phyloP scores from a whole-genome alignment of 129 eudicot species.

The Smallanthus sonchifolius region DNA sequence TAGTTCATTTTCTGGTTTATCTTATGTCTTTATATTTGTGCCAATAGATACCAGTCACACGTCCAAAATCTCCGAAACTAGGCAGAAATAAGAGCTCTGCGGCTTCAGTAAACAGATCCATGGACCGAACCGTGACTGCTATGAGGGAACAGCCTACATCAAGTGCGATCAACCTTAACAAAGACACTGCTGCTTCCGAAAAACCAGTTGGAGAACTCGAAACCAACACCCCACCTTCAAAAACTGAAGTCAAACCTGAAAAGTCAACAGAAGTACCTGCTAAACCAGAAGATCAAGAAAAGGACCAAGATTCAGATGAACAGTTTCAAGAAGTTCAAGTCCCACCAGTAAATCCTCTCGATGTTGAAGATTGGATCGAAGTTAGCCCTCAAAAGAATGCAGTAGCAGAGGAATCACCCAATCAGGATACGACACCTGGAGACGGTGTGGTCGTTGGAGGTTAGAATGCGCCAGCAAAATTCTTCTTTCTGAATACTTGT shows the following conservation, averaged over 20 bases:
- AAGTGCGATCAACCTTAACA: slow-evolving; percentile 11
- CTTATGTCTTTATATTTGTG: background rate
- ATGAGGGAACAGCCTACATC: slow-evolving; percentile 3
- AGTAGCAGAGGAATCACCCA: slow-evolving; percentile 17
- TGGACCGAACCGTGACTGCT: slow-evolving; percentile 1
- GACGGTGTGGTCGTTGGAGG: slow-evolving; percentile 48
- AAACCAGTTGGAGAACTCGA: slow-evolving; percentile 6
- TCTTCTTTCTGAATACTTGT: slow-evolving; percentile 13
- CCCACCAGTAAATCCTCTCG: slow-evolving; percentile 22
- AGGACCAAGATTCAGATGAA: slow-evolving; percentile 21
- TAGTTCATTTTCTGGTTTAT: background rate
- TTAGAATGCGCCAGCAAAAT: slow-evolving; percentile 16
- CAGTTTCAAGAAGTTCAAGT: slow-evolving; percentile 17
- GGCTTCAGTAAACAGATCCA: slow-evolving; percentile 19
- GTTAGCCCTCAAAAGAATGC: slow-evolving; percentile 17
- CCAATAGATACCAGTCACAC: slow-evolving; percentile 24
- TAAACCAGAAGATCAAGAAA: slow-evolving; percentile 16
- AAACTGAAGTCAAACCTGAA: slow-evolving; percentile 18
- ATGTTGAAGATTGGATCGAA: slow-evolving; percentile 25
- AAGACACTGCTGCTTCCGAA: slow-evolving; percentile 14
- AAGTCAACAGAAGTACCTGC: background rate
- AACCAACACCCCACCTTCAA: slow-evolving; percentile 15
- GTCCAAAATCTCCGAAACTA: slow-evolving; percentile 39
- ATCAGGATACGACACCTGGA: slow-evolving; percentile 21
- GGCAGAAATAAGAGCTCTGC: slow-evolving; percentile 33